phyloP scores from a whole-genome alignment of 1,284 basidiomycete species.

The Ceratobasidium sp. region DNA sequence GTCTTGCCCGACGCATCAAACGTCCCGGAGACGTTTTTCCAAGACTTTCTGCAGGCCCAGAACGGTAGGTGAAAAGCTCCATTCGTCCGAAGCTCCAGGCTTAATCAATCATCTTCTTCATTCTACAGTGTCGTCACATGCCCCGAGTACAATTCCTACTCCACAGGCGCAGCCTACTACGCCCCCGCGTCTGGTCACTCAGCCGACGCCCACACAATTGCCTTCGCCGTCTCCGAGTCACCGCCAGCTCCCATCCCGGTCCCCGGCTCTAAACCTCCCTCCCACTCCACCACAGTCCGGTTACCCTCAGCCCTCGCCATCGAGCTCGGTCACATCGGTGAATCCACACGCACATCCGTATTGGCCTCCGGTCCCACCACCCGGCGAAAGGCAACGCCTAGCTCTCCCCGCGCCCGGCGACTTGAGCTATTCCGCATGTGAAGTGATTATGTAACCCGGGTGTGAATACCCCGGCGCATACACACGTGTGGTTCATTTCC shows the following conservation, averaged over 20 bases:
- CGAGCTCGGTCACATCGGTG: not conserved
- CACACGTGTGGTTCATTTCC: slow-evolving; percentile 2
- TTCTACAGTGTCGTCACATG: not conserved
- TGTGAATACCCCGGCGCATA: not conserved
- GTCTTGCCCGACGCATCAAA: not conserved
- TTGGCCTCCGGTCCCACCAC: not conserved
- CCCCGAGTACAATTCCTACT: too few species aligned
- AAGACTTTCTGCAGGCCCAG: not conserved
- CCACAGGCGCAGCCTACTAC: too few species aligned
- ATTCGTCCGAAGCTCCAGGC: not conserved
- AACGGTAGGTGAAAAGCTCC: too few species aligned
- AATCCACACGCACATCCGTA: not conserved
- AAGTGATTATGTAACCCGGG: slow-evolving; percentile 19
- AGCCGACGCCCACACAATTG: not conserved
- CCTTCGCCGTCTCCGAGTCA: not conserved
- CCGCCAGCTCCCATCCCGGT: not conserved
- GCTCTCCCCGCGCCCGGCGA: slow-evolving; percentile 14
- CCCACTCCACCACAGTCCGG: not conserved
- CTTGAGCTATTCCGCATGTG: slow-evolving; percentile 6
- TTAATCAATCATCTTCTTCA: not conserved
- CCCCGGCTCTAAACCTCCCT: slow-evolving; percentile 3
- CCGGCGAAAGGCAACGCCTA: slow-evolving; percentile 8
- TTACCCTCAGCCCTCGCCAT: not conserved
- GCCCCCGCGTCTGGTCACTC: not conserved
- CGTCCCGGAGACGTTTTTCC: not conserved